Base-by-base conservation (phyloP, 2,329 filamentous ascomycete genomes). In the Colletotrichum lini region DNA sequence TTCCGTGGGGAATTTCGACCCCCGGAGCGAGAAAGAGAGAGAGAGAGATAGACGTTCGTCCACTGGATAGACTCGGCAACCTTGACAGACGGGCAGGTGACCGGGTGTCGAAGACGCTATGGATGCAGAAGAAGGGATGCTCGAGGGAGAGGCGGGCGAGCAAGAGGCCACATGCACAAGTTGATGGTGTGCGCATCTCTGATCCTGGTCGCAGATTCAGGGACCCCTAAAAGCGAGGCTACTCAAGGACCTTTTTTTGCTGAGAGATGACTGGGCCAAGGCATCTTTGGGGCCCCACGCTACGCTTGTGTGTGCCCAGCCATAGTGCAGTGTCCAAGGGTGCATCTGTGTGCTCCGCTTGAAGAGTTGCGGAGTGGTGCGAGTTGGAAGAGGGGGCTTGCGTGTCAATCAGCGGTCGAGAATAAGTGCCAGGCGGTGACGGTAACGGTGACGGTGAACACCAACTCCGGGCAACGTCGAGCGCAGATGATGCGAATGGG, bases 151-250 rank as follows among this genome's bases (percentile, higher is more conserved):
- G 40, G 47, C 45, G 52, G 35, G 44, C 38, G 44, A 60, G 44
- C 42, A 15, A 35, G 15, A 26, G 57, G 57, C 45, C 44, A 60
- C 54, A 58, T 58, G 54, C 15, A n/a, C 38, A n/a, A n/a, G 26
- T n/a, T 45, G 42, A 49, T 35, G 47, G 58, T 38, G 47, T 62
- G 47, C 13, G 12, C 59, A 50, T 62, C 59, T 52, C 9, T 38
- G n/a, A 23, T 49, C n/a, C 35, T 23, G 47, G 47, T 15, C 59
- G 30, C 63, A 42, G 47, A 58, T 58, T 26, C 18, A 26, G 35
- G 62, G 63, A 66, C 66, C 66, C 61, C 44, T 60, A 66, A 66
- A 56, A 50, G 61, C 67, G 67, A 70, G 67, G 54, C 67, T 66
- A 65, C 53, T 35, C 18, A 21, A 42, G 35, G 35, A 9, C 30